Percentiles rank a stretch among this genome's conserved stretches.
Conservation (phyloP, 108 stramenopile species). For the Aurantiochytrium sp. region DNA sequence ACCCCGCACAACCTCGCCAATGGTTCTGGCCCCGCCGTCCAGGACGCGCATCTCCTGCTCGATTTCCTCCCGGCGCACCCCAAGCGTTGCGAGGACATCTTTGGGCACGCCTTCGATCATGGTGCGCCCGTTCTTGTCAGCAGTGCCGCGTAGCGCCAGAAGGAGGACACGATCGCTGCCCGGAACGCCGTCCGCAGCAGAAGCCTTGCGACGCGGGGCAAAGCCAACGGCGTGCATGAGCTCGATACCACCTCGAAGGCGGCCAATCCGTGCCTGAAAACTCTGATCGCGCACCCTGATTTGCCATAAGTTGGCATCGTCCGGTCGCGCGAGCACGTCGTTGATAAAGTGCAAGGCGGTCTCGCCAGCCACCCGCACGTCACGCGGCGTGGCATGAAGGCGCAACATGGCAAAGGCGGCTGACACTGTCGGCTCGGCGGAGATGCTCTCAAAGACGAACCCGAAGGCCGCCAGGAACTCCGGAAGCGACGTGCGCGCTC, state of each 20-base stretch:
- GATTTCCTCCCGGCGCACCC: not conserved
- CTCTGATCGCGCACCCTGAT: not conserved
- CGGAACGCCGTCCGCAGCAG: not conserved
- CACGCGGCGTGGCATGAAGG: not conserved
- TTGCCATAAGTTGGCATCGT: not conserved
- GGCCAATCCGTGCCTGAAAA: not conserved
- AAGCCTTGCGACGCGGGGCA: not conserved
- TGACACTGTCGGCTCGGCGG: not conserved
- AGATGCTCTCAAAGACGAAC: conserved; percentile 1
- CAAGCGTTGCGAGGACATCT: not conserved
- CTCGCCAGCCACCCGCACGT: not conserved
- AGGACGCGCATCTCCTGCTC: not conserved
- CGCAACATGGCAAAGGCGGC: conserved; percentile 22
- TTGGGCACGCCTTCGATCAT: not conserved
- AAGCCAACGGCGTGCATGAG: conserved; percentile 21
- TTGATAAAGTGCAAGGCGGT: not conserved
- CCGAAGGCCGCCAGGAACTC: conserved; percentile 3
- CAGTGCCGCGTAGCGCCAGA: not conserved
- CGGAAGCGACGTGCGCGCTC: not conserved
- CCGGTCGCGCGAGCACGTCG: not conserved
- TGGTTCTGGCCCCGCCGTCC: not conserved
- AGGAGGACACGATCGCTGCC: not conserved
- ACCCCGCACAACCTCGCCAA: not conserved
- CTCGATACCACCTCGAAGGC: not conserved
- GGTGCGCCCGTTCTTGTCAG: not conserved